phyloP scores from a whole-genome alignment of 176 grass and related monocot genomes.

The Urochloa ruziziensis region DNA sequence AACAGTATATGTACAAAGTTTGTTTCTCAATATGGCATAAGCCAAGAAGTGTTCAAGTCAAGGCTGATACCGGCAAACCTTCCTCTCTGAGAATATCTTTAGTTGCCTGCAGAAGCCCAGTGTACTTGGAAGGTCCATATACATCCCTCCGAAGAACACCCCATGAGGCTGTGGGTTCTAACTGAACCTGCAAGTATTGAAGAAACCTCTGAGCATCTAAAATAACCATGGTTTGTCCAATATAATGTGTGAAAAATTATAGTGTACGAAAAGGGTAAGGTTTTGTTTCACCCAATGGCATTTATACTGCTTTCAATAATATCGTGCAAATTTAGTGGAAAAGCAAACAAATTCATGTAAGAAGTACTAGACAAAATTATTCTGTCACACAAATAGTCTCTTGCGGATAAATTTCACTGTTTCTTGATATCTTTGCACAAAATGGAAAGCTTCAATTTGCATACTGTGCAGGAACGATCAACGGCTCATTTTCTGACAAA shows the following conservation, averaged over 20 bases:
- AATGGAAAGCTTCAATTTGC: neutral
- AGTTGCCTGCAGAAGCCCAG: constrained; percentile 74
- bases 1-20: neutral
- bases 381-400: neutral
- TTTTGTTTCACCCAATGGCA: neutral
- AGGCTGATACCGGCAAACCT: constrained; percentile 86
- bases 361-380: neutral
- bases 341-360: neutral
- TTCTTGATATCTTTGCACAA: neutral
- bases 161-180: constrained; percentile 83
- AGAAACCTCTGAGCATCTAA: constrained; percentile 16
- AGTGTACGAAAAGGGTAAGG: neutral
- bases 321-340: neutral
- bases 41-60: constrained; percentile 3
- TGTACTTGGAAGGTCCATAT: constrained; percentile 83
- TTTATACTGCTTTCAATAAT: neutral
- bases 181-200: constrained; percentile 69
- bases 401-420: neutral
- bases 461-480: neutral
- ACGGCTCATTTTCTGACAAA: neutral
- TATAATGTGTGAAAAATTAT: neutral
- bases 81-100: constrained; percentile 98
- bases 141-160: constrained; percentile 53
- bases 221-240: neutral
- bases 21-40: neutral